Conservation (phyloP, 306 rosid genomes). For the Vigna hirtella region DNA sequence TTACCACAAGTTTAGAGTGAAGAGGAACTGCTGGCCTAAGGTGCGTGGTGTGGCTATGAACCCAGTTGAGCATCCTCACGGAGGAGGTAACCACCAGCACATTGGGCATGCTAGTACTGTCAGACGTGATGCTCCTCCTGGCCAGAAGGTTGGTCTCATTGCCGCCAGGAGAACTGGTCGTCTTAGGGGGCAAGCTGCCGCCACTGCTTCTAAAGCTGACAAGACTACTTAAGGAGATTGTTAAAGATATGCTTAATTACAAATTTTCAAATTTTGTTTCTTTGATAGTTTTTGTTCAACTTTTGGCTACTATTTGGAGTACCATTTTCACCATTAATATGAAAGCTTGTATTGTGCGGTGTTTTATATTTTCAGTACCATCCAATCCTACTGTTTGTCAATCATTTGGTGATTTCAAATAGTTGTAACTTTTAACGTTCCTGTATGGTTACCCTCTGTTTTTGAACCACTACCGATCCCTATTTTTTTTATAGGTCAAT, state of each 20-base stretch:
- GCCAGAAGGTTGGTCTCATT: conserved; percentile 89
- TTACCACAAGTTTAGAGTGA: conserved; percentile 78
- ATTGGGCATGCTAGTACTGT: conserved; percentile 86
- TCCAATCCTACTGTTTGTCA: not conserved
- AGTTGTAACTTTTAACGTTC: not conserved
- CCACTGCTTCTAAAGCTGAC: conserved; percentile 73
- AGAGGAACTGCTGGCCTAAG: conserved; percentile 94
- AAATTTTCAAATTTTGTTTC: conserved; percentile 38
- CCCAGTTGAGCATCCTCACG: conserved; percentile 93
- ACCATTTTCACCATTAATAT: conserved; percentile 9
- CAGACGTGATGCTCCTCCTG: conserved; percentile 83
- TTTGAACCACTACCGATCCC: not conserved
- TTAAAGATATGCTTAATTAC: conserved; percentile 17
- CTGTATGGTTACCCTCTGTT: not conserved
- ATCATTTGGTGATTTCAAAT: not conserved
- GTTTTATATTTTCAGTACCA: not conserved
- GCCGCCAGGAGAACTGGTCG: conserved; percentile 87
- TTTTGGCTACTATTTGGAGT: conserved; percentile 31
- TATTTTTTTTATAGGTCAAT: not conserved
- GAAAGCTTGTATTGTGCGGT: conserved; percentile 9
- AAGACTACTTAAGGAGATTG: conserved; percentile 54
- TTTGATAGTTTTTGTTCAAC: conserved; percentile 11
- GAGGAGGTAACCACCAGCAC: conserved; percentile 95
- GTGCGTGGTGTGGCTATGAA: conserved; percentile 98
- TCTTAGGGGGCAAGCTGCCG: conserved; percentile 85